Evolutionary conservation across 2,329 filamentous ascomycete genomes (phyloP).

Genomic region (Ascochyta koolunga): DNA sequence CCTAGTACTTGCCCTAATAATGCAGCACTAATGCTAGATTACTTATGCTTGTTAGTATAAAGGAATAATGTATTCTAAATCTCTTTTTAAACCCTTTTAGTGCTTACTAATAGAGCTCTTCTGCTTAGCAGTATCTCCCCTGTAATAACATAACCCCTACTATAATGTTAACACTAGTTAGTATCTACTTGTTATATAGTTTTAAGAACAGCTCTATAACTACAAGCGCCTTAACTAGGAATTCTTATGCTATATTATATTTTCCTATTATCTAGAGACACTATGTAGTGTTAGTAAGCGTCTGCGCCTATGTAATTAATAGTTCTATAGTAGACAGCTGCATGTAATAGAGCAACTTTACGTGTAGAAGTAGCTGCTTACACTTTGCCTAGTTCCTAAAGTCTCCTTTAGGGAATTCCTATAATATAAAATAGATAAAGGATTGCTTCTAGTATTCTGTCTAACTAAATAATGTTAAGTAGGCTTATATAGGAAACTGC

Average conservation of each 20-base stretch:
- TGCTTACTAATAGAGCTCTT: too few relatives aligned
- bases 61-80: too few relatives aligned
- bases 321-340: slow-evolving; percentile 6
- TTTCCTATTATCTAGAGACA: slow-evolving; percentile 16
- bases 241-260: slow-evolving; percentile 13
- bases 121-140: too few relatives aligned
- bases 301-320: slow-evolving; percentile 16
- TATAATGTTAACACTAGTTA: not conserved
- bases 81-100: too few relatives aligned
- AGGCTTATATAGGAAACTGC: slow-evolving; percentile 23
- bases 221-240: slow-evolving; percentile 8
- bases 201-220: slow-evolving; percentile 10
- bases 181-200: slow-evolving; percentile 3
- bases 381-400: slow-evolving; percentile 23
- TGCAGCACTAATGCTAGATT: slow-evolving; percentile 8
- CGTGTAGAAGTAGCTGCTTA: slow-evolving; percentile 22
- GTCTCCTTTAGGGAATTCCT: slow-evolving; percentile 15
- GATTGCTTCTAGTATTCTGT: slow-evolving; percentile 13
- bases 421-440: slow-evolving; percentile 19
- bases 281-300: slow-evolving; percentile 15
- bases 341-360: slow-evolving; percentile 12
- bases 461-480: slow-evolving; percentile 14
- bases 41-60: not conserved
- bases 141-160: too few relatives aligned
- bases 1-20: not conserved